Percentiles rank a stretch among this genome's conserved stretches.
These are phyloP conservation scores for Chrysoporthe austroafricana DNA, from an alignment of 2,329 filamentous ascomycete species.

Conservation along the genomic window DNA sequence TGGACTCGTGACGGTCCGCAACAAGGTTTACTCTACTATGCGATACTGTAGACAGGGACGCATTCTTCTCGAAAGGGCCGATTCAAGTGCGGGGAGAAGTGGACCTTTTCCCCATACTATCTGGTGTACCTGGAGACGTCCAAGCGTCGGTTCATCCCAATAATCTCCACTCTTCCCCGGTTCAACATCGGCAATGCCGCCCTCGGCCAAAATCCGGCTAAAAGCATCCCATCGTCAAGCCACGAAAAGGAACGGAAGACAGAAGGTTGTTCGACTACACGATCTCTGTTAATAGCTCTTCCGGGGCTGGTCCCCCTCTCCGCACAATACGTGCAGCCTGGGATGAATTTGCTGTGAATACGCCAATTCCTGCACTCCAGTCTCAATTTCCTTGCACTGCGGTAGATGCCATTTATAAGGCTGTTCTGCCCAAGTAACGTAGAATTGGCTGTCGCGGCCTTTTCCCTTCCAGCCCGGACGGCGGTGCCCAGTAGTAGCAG, in stretches of 20 bases:
- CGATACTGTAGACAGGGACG: neutral
- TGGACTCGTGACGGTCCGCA: neutral
- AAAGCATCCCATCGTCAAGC: conserved; percentile 5
- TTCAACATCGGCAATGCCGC: neutral
- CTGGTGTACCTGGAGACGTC: neutral
- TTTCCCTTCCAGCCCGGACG: neutral
- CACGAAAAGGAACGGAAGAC: neutral
- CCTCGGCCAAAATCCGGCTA: conserved; percentile 12
- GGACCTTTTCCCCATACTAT: conserved; percentile 1
- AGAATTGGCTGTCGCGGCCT: neutral
- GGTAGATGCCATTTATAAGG: neutral
- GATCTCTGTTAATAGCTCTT: neutral
- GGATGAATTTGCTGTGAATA: neutral
- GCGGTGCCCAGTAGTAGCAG: neutral
- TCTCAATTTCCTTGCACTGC: too few relatives aligned
- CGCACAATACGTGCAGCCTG: neutral
- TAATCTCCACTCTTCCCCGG: neutral
- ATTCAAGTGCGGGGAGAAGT: conserved; percentile 16
- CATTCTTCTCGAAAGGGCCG: conserved; percentile 11
- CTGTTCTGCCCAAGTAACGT: too few relatives aligned
- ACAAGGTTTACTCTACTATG: neutral
- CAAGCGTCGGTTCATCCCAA: neutral
- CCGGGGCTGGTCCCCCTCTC: neutral
- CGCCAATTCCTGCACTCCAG: neutral
- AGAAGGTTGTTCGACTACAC: neutral